Evolutionary conservation across 129 eudicot species (phyloP).

Genomic region (Saussurea involucrata): DNA sequence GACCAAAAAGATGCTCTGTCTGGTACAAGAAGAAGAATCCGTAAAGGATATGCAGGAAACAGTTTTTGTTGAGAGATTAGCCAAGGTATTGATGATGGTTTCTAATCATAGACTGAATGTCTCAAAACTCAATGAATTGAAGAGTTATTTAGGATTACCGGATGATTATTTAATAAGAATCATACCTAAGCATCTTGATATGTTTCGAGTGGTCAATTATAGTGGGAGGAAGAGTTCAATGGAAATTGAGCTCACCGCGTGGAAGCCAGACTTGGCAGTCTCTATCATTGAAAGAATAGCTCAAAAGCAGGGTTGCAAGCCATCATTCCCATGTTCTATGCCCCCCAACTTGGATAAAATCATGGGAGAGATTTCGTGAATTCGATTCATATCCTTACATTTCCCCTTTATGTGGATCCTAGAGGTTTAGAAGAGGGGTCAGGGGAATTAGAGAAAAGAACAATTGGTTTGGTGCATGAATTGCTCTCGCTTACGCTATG

Average conservation of each 20-base stretch:
- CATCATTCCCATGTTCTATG: slow-evolving; percentile 65
- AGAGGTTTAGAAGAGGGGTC: slow-evolving; percentile 55
- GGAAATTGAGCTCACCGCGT: slow-evolving; percentile 73
- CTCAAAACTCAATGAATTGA: slow-evolving; percentile 58
- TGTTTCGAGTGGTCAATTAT: slow-evolving; percentile 68
- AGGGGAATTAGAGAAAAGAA: slow-evolving; percentile 68
- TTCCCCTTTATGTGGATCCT: slow-evolving; percentile 62
- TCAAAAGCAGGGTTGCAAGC: slow-evolving; percentile 36
- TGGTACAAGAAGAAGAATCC: slow-evolving; percentile 78
- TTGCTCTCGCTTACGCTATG: slow-evolving; percentile 79
- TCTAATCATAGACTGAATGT: slow-evolving; percentile 60
- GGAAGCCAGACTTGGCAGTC: slow-evolving; percentile 66
- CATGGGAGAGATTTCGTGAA: slow-evolving; percentile 70
- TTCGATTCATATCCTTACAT: slow-evolving; percentile 82
- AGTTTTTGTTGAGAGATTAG: slow-evolving; percentile 57
- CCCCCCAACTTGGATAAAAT: slow-evolving; percentile 71
- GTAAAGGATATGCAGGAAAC: slow-evolving; percentile 66
- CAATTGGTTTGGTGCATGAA: slow-evolving; percentile 67
- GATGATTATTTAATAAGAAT: slow-evolving; percentile 85
- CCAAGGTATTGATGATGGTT: slow-evolving; percentile 88
- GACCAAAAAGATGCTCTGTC: slow-evolving; percentile 65
- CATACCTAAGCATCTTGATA: slow-evolving; percentile 70
- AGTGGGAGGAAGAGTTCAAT: slow-evolving; percentile 71
- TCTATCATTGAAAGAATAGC: slow-evolving; percentile 64
- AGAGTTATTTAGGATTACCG: slow-evolving; percentile 72